These are phyloP conservation scores for Hymenoscyphus scutula DNA, from an alignment of 2,329 filamentous ascomycete species.

Conservation along the genomic window DNA sequence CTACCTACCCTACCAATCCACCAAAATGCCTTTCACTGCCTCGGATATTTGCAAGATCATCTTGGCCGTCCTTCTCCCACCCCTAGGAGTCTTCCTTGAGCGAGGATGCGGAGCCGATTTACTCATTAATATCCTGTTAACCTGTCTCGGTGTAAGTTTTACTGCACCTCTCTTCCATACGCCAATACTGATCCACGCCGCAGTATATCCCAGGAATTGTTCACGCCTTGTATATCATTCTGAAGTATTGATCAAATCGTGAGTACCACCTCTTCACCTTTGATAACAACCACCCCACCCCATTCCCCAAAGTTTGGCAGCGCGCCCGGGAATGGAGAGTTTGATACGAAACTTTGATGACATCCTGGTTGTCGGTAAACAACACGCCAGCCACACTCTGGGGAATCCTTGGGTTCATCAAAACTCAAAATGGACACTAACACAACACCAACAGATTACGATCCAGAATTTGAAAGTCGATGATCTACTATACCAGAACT, in stretches of 20 bases:
- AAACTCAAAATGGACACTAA: not conserved
- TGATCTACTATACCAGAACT: not conserved
- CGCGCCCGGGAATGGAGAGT: too few species aligned
- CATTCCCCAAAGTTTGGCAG: too few species aligned
- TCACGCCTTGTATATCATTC: slow-evolving; percentile 58
- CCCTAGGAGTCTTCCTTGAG: slow-evolving; percentile 90
- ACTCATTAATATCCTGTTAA: slow-evolving; percentile 89
- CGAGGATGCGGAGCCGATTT: slow-evolving; percentile 83
- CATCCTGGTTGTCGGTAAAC: too few species aligned
- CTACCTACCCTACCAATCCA: not conserved
- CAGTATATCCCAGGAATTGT: slow-evolving; percentile 16
- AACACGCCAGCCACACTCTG: not conserved
- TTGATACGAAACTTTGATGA: too few species aligned
- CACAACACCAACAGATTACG: slow-evolving; percentile 1
- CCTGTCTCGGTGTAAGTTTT: slow-evolving; percentile 69
- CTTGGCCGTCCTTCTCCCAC: slow-evolving; percentile 85
- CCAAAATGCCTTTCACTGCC: slow-evolving; percentile 56
- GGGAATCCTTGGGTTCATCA: not conserved
- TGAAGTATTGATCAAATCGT: slow-evolving; percentile 67
- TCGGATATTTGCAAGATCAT: slow-evolving; percentile 76
- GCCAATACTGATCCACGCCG: not conserved
- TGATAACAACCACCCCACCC: too few species aligned
- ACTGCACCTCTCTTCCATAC: not conserved
- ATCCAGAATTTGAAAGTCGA: not conserved
- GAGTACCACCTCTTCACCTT: not conserved